Conservation (phyloP, 2,329 filamentous ascomycete genomes). For the Sarocladium strictum region DNA sequence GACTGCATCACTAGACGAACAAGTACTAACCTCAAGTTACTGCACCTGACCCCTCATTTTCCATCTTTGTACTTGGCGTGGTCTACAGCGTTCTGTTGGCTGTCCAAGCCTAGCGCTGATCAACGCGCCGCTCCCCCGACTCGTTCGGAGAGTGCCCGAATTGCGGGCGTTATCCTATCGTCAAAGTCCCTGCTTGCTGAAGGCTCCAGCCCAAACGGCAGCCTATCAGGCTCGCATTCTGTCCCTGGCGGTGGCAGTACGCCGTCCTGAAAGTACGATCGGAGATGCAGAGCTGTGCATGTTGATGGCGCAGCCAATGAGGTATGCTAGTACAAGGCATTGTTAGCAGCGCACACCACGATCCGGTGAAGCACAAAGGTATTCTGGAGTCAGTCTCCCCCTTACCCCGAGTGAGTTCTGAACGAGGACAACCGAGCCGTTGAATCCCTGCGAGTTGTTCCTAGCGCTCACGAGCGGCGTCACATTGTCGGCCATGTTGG, state of each 20-base stretch:
- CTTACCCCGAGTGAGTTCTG: slow-evolving; percentile 47
- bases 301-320: slow-evolving; percentile 36
- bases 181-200: background rate
- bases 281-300: slow-evolving; percentile 36
- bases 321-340: slow-evolving; percentile 37
- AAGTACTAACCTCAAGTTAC: no score
- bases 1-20: no score
- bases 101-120: background rate
- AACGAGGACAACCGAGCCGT: slow-evolving; percentile 37
- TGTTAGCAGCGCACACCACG: background rate
- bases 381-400: slow-evolving; percentile 28
- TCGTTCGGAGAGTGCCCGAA: background rate
- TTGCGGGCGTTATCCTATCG: background rate
- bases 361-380: background rate
- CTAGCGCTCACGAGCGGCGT: slow-evolving; percentile 40
- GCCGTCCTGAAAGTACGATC: slow-evolving; percentile 39
- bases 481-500: slow-evolving; percentile 39
- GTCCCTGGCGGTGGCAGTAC: slow-evolving; percentile 36
- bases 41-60: background rate
- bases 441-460: slow-evolving; percentile 39
- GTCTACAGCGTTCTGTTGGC: background rate
- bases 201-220: background rate
- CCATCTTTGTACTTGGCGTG: background rate
- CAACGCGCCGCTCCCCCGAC: background rate
- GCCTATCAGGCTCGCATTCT: slow-evolving; percentile 31